These are phyloP conservation scores for Aspergillus sp. DNA, from an alignment of 2,329 filamentous ascomycete genomes.

Conservation along the genomic window DNA sequence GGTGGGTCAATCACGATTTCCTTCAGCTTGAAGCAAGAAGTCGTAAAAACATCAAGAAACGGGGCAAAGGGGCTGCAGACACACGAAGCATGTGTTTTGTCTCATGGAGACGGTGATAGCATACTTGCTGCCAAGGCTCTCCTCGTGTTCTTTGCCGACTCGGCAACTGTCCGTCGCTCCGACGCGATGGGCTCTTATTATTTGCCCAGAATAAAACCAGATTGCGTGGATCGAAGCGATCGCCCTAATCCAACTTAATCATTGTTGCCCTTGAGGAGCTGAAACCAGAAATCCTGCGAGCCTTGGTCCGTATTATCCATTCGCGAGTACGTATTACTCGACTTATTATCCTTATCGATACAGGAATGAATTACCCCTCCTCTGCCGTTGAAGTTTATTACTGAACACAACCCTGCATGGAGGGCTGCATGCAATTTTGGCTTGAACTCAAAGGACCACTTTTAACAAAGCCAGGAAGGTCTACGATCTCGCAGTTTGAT, in stretches of 20 bases:
- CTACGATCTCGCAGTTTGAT: background rate
- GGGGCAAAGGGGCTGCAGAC: background rate
- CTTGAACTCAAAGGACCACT: constrained; percentile 5
- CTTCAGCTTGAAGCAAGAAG: background rate
- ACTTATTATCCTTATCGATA: background rate
- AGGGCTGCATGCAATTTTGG: constrained; percentile 1
- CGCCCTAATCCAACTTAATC: constrained; percentile 2
- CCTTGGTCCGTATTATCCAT: background rate
- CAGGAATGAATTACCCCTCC: background rate
- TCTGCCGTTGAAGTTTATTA: constrained; percentile 6
- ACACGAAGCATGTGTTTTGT: background rate
- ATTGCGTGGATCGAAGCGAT: constrained; percentile 9
- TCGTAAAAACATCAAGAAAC: background rate
- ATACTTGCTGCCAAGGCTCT: constrained; percentile 3
- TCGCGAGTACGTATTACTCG: too few species aligned
- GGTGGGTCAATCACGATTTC: background rate
- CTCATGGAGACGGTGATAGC: background rate
- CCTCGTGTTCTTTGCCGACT: background rate
- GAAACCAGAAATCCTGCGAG: constrained; percentile 3
- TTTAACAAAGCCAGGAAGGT: background rate
- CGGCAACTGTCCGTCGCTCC: background rate
- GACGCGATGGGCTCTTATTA: background rate
- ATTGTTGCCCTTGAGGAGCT: background rate
- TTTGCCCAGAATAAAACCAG: background rate
- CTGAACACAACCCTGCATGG: constrained; percentile 4